These are phyloP conservation scores for Ogataea angusta DNA, from an alignment of 805 yeast genomes.

Conservation along the genomic window DNA sequence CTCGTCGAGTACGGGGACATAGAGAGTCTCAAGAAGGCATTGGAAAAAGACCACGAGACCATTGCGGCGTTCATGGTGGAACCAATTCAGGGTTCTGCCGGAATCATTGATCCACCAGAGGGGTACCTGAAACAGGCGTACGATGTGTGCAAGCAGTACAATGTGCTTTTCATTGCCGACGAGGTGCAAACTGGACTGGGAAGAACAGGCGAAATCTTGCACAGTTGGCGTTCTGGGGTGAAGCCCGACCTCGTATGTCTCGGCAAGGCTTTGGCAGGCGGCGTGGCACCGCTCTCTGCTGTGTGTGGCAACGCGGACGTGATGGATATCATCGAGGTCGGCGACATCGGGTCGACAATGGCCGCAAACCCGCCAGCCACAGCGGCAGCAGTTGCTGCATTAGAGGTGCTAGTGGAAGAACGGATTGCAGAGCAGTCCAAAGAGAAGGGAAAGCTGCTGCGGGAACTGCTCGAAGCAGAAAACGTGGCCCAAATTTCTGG, in stretches of 20 bases:
- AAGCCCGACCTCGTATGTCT: constrained; percentile 30
- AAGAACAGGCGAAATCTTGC: constrained; percentile 25
- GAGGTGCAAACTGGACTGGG: constrained; percentile 32
- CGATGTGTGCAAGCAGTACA: constrained; percentile 25
- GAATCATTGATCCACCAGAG: constrained; percentile 27
- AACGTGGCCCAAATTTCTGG: constrained; percentile 14
- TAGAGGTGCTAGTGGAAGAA: constrained; percentile 29
- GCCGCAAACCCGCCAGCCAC: constrained; percentile 31
- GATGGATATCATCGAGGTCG: constrained; percentile 22
- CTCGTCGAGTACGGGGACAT: constrained; percentile 23
- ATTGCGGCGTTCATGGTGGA: constrained; percentile 31
- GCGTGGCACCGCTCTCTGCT: constrained; percentile 27
- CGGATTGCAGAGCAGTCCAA: constrained; percentile 18
- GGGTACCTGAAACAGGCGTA: constrained; percentile 22
- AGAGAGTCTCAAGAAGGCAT: constrained; percentile 19
- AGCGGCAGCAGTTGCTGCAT: constrained; percentile 29
- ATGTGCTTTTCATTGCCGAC: constrained; percentile 28
- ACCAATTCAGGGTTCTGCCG: constrained; percentile 32
- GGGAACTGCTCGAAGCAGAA: constrained; percentile 15
- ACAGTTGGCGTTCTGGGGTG: constrained; percentile 19
- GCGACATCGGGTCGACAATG: constrained; percentile 31
- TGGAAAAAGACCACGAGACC: constrained; percentile 19
- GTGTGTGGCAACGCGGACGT: constrained; percentile 24
- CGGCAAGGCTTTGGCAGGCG: constrained; percentile 30
- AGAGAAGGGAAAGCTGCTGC: constrained; percentile 19